Percentiles rank a stretch among this genome's conserved stretches.
phyloP scores from a whole-genome alignment of 2,329 filamentous ascomycete genomes.

The Juglanconis sp. region DNA sequence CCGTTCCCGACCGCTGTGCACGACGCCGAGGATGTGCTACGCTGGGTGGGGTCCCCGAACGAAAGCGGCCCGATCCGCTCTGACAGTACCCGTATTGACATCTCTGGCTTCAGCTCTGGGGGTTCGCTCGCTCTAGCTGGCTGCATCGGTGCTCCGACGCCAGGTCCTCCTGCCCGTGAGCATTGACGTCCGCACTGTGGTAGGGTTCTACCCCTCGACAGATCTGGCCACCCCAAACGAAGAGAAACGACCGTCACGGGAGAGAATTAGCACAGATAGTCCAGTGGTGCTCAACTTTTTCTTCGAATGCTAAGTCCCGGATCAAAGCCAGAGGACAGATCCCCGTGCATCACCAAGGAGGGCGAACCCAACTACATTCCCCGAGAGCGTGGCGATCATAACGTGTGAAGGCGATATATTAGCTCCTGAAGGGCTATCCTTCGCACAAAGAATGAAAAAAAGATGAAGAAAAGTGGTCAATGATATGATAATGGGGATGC shows the following conservation, averaged over 20 bases:
- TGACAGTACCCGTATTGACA: constrained; percentile 24
- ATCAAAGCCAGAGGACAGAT: neutral
- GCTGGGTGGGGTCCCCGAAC: constrained; percentile 30
- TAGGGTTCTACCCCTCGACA: neutral
- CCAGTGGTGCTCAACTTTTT: neutral
- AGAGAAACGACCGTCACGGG: constrained; percentile 3
- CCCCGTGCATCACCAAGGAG: constrained; percentile 3
- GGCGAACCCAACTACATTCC: neutral
- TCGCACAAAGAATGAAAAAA: neutral
- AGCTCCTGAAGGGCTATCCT: neutral
- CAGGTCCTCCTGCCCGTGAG: neutral
- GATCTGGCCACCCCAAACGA: neutral
- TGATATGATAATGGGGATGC: constrained; percentile 3
- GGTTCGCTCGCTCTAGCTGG: constrained; percentile 23
- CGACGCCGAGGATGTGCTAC: constrained; percentile 31
- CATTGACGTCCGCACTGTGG: neutral
- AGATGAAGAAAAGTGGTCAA: neutral
- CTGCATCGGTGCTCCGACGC: constrained; percentile 19
- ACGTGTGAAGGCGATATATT: constrained; percentile 6
- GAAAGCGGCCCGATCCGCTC: constrained; percentile 21
- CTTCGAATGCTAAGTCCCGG: constrained; percentile 1
- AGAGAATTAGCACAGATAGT: neutral
- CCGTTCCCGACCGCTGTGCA: constrained; percentile 42
- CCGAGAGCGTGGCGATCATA: neutral
- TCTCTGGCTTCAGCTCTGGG: constrained; percentile 27